These are phyloP conservation scores for Bipolaris cookei DNA, from an alignment of 2,329 filamentous ascomycete species.

Conservation along the genomic window DNA sequence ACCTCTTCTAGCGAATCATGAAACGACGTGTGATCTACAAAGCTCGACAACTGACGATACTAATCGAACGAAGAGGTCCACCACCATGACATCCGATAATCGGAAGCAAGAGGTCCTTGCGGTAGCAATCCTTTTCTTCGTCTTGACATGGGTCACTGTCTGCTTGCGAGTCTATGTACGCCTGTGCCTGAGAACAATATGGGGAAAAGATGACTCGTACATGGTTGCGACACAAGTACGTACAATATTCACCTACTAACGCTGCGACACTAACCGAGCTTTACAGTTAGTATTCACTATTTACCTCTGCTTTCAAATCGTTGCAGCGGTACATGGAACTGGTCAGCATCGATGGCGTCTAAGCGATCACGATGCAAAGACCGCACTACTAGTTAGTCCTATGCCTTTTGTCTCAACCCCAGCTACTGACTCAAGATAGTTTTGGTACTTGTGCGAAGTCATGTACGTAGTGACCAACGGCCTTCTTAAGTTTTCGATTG, in stretches of 20 bases:
- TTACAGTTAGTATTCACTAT: conserved; percentile 47
- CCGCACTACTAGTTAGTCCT: conserved; percentile 36
- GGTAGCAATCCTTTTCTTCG: conserved; percentile 48
- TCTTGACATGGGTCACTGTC: conserved; percentile 49
- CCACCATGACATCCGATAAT: conserved; percentile 19
- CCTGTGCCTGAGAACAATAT: conserved; percentile 45
- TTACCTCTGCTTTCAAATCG: conserved; percentile 51
- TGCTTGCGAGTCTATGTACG: conserved; percentile 49
- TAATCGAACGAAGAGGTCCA: background rate
- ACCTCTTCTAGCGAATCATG: background rate
- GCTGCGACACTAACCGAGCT: conserved; percentile 1
- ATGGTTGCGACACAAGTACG: conserved; percentile 49
- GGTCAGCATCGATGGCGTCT: conserved; percentile 49
- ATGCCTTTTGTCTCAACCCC: background rate
- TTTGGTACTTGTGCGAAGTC: conserved; percentile 64
- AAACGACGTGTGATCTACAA: background rate
- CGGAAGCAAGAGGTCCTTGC: conserved; percentile 33
- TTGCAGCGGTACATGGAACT: conserved; percentile 49
- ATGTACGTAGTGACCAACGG: conserved; percentile 59
- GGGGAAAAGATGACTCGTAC: conserved; percentile 51
- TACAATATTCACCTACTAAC: background rate
- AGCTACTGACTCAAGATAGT: conserved; percentile 38
- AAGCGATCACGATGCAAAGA: conserved; percentile 34
- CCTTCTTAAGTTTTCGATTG: conserved; percentile 60
- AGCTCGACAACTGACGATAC: background rate